A percentile compares a stretch with the other conserved stretches of the same genome.
phyloP scores from a whole-genome alignment of 768 basidiomycete genomes.

The Austroboletus eburneus region DNA sequence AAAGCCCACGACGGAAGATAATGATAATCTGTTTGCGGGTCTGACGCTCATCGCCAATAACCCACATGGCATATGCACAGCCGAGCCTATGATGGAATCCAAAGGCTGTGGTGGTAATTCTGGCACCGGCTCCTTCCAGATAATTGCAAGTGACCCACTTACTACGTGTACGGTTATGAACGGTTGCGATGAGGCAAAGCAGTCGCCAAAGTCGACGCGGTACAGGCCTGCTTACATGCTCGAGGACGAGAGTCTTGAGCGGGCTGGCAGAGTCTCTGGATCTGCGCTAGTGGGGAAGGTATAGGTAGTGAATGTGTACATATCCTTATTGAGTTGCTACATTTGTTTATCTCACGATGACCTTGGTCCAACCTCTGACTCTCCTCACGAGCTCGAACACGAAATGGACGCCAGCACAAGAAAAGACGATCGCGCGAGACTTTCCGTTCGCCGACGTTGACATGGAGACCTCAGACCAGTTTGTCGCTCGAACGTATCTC shows the following conservation, averaged over 20 bases:
- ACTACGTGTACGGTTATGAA: slow-evolving; percentile 7
- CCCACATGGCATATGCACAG: slow-evolving; percentile 15
- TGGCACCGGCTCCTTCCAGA: neutral
- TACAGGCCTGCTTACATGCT: slow-evolving; percentile 84
- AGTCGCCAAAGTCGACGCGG: slow-evolving; percentile 19
- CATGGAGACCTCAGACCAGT: slow-evolving; percentile 50
- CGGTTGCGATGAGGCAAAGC: neutral
- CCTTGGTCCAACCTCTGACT: slow-evolving; percentile 14
- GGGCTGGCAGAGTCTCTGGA: slow-evolving; percentile 55
- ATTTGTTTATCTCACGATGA: slow-evolving; percentile 9
- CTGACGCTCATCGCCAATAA: slow-evolving; percentile 19
- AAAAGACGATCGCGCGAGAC: slow-evolving; percentile 51
- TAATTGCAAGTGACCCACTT: slow-evolving; percentile 19
- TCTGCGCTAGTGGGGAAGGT: slow-evolving; percentile 6
- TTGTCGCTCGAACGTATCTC: slow-evolving; percentile 60
- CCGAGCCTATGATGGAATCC: slow-evolving; percentile 8
- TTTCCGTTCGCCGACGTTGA: slow-evolving; percentile 47
- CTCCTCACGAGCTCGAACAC: slow-evolving; percentile 23
- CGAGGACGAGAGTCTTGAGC: slow-evolving; percentile 65
- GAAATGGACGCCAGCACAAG: slow-evolving; percentile 57
- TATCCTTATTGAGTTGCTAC: neutral
- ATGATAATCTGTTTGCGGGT: neutral
- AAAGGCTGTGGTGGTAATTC: neutral
- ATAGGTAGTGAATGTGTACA: neutral
- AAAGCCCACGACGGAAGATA: neutral